These are phyloP conservation scores for Penicillium sp. DNA, from an alignment of 2,329 filamentous ascomycete genomes.

Conservation along the genomic window DNA sequence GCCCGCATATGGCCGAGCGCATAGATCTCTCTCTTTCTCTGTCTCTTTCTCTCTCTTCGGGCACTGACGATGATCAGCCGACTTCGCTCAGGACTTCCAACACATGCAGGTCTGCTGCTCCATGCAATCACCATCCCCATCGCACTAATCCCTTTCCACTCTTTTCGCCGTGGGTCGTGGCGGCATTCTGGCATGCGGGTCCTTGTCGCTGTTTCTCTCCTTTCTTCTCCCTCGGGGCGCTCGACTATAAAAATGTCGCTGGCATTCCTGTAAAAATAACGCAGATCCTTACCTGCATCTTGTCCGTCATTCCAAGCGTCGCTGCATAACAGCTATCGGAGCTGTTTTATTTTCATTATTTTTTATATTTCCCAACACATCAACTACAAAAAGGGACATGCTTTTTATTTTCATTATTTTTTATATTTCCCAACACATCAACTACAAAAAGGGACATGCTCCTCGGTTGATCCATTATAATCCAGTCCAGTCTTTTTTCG, in stretches of 20 bases:
- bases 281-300: constrained; percentile 16
- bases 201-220: constrained; percentile 1
- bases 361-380: constrained; percentile 2
- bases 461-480: constrained; percentile 17
- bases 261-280: constrained; percentile 30
- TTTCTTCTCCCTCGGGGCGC: constrained; percentile 12
- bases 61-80: constrained; percentile 21
- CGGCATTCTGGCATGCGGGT: constrained; percentile 23
- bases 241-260: constrained; percentile 28
- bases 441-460: constrained; percentile 19
- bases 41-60: not conserved
- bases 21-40: constrained; percentile 5
- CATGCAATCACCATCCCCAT: constrained; percentile 8
- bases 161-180: constrained; percentile 5
- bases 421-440: constrained; percentile 1
- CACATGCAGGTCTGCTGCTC: constrained; percentile 21
- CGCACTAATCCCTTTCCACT: constrained; percentile 12
- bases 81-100: constrained; percentile 15
- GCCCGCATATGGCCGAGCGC: constrained; percentile 16
- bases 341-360: constrained; percentile 7
- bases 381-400: constrained; percentile 19
- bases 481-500: constrained; percentile 13
- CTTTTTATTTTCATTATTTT: constrained; percentile 8
- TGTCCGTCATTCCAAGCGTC: constrained; percentile 4
- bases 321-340: constrained; percentile 5